These are phyloP conservation scores for Phoenix dactylifera DNA, from an alignment of 176 grass and related monocot genomes.

Conservation along the genomic window DNA sequence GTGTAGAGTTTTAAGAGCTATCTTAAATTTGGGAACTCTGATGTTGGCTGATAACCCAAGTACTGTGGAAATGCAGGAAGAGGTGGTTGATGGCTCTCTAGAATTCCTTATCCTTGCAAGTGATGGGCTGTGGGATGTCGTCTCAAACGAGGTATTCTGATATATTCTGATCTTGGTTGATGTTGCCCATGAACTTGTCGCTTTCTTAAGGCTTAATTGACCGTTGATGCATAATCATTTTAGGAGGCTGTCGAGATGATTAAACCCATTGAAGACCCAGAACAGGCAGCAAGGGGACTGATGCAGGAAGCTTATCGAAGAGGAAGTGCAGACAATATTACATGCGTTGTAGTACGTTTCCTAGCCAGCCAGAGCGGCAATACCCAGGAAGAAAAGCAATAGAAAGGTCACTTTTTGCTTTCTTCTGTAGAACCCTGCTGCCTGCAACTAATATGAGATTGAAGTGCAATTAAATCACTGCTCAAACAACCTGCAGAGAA, in stretches of 20 bases:
- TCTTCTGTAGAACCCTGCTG: too few relatives aligned
- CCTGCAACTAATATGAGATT: too few relatives aligned
- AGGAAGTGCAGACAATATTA: slow-evolving; percentile 60
- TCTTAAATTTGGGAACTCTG: background rate
- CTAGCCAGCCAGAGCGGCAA: slow-evolving; percentile 31
- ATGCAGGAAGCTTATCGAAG: slow-evolving; percentile 47
- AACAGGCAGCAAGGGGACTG: slow-evolving; percentile 52
- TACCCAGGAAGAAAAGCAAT: too few relatives aligned
- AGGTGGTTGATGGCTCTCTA: slow-evolving; percentile 30
- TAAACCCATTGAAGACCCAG: slow-evolving; percentile 41
- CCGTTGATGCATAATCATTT: background rate
- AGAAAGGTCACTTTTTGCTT: too few relatives aligned
- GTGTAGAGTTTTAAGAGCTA: background rate
- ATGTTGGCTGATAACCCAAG: slow-evolving; percentile 7
- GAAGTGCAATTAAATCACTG: too few relatives aligned
- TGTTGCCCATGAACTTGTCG: background rate
- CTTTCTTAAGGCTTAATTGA: background rate
- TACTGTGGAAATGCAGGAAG: slow-evolving; percentile 32
- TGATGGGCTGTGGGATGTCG: slow-evolving; percentile 55
- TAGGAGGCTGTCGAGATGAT: slow-evolving; percentile 48
- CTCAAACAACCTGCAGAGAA: too few relatives aligned
- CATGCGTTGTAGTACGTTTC: slow-evolving; percentile 44
- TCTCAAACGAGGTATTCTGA: slow-evolving; percentile 41
- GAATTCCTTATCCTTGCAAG: slow-evolving; percentile 59
- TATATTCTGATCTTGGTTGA: background rate